A percentile compares a stretch with the other conserved stretches of the same genome.
Evolutionary conservation across 75 land plant genomes (phyloP).

Genomic region (Sequoia sempervirens): DNA sequence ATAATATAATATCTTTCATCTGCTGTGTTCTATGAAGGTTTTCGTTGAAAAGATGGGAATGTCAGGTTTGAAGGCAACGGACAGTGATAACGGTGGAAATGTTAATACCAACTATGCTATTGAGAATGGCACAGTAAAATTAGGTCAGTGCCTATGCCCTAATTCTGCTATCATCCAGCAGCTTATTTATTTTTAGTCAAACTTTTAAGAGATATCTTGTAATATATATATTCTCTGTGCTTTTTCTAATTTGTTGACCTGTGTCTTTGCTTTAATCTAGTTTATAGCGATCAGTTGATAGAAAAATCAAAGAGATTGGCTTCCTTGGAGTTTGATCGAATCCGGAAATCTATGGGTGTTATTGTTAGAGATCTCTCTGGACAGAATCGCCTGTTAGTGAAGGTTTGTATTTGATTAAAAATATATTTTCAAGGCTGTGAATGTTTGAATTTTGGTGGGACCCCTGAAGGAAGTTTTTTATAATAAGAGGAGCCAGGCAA

Average conservation of each 20-base stretch:
- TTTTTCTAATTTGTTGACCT: not conserved
- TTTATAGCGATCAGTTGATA: constrained; percentile 16
- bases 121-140: constrained; percentile 29
- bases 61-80: constrained; percentile 49
- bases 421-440: too few relatives aligned
- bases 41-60: constrained; percentile 92
- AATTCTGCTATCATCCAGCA: not conserved
- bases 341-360: constrained; percentile 89
- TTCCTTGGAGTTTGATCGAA: constrained; percentile 80
- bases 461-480: too few relatives aligned
- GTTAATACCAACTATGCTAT: constrained; percentile 20
- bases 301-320: constrained; percentile 58
- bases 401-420: constrained; percentile 39
- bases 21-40: constrained; percentile 34
- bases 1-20: not conserved
- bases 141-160: constrained; percentile 44
- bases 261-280: not conserved
- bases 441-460: too few relatives aligned
- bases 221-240: not conserved
- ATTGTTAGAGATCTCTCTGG: constrained; percentile 48
- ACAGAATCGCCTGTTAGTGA: constrained; percentile 66
- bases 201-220: not conserved
- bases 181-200: not conserved
- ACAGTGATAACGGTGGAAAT: constrained; percentile 24
- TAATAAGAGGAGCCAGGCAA: too few relatives aligned